phyloP scores from a whole-genome alignment of 306 rosid species.

The Inga leiocalycina region DNA sequence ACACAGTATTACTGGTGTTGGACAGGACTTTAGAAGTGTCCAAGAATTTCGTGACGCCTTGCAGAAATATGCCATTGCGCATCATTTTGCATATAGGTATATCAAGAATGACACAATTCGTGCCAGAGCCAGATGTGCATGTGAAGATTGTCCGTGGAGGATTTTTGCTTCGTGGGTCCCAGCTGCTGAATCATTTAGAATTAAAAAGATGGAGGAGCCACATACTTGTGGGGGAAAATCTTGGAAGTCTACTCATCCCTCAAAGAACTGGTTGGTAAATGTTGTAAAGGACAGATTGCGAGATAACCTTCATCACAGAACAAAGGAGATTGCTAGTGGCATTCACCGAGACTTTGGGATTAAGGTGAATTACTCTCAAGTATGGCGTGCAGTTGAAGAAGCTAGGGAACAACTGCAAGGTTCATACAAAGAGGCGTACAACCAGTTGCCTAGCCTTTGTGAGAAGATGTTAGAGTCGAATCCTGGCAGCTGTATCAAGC shows the following conservation, averaged over 20 bases:
- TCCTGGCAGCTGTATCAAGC: slow-evolving; percentile 47
- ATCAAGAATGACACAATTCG: slow-evolving; percentile 55
- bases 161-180: slow-evolving; percentile 64
- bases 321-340: slow-evolving; percentile 50
- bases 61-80: slow-evolving; percentile 60
- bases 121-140: slow-evolving; percentile 51
- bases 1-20: slow-evolving; percentile 49
- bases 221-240: slow-evolving; percentile 55
- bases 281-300: slow-evolving; percentile 50
- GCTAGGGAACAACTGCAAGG: slow-evolving; percentile 56
- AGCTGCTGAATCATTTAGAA: slow-evolving; percentile 42
- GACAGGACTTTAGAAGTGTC: slow-evolving; percentile 57
- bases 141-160: slow-evolving; percentile 58
- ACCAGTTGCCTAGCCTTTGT: slow-evolving; percentile 48
- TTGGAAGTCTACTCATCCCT: slow-evolving; percentile 53
- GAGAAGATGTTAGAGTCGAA: slow-evolving; percentile 57
- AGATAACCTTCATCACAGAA: slow-evolving; percentile 54
- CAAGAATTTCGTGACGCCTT: slow-evolving; percentile 56
- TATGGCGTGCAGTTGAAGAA: slow-evolving; percentile 59
- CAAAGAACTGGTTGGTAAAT: slow-evolving; percentile 56
- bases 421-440: slow-evolving; percentile 57
- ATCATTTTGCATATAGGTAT: slow-evolving; percentile 54
- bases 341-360: slow-evolving; percentile 56
- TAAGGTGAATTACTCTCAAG: slow-evolving; percentile 56
- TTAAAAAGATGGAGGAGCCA: slow-evolving; percentile 42